Conservation (phyloP, 768 basidiomycete species). For the Agrocybe praecox region DNA sequence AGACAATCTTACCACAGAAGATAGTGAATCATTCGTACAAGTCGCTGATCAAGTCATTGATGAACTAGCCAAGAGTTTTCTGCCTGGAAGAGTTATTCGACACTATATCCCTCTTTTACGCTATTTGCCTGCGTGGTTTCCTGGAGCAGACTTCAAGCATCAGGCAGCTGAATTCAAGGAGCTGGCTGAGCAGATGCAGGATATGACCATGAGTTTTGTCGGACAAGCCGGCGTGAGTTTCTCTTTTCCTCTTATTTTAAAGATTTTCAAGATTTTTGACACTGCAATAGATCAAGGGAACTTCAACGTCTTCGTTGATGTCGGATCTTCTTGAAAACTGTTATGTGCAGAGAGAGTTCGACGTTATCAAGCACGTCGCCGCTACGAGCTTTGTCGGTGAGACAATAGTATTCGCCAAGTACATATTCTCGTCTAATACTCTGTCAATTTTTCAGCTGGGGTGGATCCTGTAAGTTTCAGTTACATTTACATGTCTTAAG, state of each 20-base stretch:
- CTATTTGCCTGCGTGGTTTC: slow-evolving; percentile 19
- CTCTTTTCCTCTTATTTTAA: neutral
- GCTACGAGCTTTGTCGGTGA: slow-evolving; percentile 18
- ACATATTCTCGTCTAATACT: neutral
- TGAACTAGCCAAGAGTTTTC: neutral
- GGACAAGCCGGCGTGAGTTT: slow-evolving; percentile 15
- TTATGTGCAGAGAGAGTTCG: slow-evolving; percentile 15
- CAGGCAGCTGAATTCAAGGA: slow-evolving; percentile 13
- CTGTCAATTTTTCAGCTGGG: slow-evolving; percentile 10
- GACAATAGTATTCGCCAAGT: neutral
- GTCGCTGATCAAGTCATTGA: slow-evolving; percentile 8
- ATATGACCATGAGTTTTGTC: slow-evolving; percentile 17
- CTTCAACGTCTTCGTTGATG: slow-evolving; percentile 14
- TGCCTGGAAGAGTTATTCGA: slow-evolving; percentile 1
- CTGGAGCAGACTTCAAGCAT: slow-evolving; percentile 17
- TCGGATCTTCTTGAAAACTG: slow-evolving; percentile 20
- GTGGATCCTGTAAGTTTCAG: slow-evolving; percentile 13
- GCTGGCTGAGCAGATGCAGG: slow-evolving; percentile 10
- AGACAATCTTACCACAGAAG: slow-evolving; percentile 12
- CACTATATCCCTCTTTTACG: slow-evolving; percentile 13
- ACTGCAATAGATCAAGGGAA: slow-evolving; percentile 13
- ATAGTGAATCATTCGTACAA: slow-evolving; percentile 7
- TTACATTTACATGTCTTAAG: neutral
- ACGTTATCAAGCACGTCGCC: slow-evolving; percentile 17
- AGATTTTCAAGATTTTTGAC: neutral